Evolutionary conservation across 345 rosid species (phyloP), one percentile per base, ranked within the genome.

Genomic region (Erysimum cheiranthoides): DNA sequence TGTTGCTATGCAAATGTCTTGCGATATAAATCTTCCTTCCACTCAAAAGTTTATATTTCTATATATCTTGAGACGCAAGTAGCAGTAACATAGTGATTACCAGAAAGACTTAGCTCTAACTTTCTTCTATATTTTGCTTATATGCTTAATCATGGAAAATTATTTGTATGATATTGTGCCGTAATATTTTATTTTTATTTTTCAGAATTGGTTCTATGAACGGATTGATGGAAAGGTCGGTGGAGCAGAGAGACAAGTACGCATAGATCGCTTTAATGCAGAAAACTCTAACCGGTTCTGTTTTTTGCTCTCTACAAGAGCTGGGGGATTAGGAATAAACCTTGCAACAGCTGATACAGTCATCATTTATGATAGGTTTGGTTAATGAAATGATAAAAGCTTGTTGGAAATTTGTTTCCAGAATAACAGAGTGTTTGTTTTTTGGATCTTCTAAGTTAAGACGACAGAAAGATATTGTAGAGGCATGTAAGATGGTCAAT

Each of bases 341-440:
- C 98, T 93, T 78, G 96, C 98, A 45, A 93, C 98, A 14, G 97
- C 98, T 5, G 98, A 93, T 81, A 93, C 98, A 3, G 96, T 91
- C 46, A 86, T 93, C 70, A 90, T 93, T 50, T 93, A 91, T 73
- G 97, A 93, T 78, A 93, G 97, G 98, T 93, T 59, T 47, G 30
- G 57, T 14, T 52, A 5, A 51, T 51, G 9, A 64, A 64, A 30
- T 43, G 53, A 18, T 40, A 6, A 51, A 10, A 25, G n/a, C 47
- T 6, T 38, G 18, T 18, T 51, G 17, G 4, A 40, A 32, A 16
- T 67, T 38, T 68, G n/a, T 38, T 68, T 40, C 7, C 32, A 42
- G 0, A 68, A 68, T 9, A 53, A 52, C 16, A 27, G 14, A 45
- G 56, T 35, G 42, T 8, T 6, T 18, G n/a, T n/a, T 39, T 52